Conservation (phyloP, 2,329 filamentous ascomycete species). For the Balansia obtecta region DNA sequence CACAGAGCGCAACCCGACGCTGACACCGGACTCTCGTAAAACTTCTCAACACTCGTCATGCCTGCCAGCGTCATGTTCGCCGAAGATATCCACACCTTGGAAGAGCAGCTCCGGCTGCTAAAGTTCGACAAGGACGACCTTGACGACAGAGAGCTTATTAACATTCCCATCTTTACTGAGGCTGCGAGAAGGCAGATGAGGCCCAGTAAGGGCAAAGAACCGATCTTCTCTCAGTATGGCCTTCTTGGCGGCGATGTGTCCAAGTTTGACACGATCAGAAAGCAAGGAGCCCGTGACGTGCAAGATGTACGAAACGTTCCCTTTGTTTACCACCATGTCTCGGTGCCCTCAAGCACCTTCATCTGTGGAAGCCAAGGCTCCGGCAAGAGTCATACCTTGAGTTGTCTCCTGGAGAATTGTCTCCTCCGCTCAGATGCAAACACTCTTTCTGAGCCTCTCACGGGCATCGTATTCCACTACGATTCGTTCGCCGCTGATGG, state of each 20-base stretch:
- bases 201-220: no score
- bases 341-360: constrained; percentile 44
- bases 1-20: no score
- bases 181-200: constrained; percentile 4
- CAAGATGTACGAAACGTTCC: constrained; percentile 8
- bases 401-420: constrained; percentile 44
- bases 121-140: not conserved
- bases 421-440: constrained; percentile 33
- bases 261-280: not conserved
- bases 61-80: not conserved
- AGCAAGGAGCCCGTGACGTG: no score
- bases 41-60: no score
- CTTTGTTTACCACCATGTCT: constrained; percentile 32
- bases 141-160: constrained; percentile 6
- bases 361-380: constrained; percentile 53
- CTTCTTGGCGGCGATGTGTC: constrained; percentile 8
- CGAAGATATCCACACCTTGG: not conserved
- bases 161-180: constrained; percentile 11
- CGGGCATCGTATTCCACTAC: constrained; percentile 54
- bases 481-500: constrained; percentile 39
- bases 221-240: constrained; percentile 9
- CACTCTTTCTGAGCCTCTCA: constrained; percentile 36
- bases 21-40: no score
- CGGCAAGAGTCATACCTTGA: constrained; percentile 50
- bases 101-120: constrained; percentile 1